A percentile compares a stretch with the other conserved stretches of the same genome.
Evolutionary conservation across 805 yeast species (phyloP).

Genomic region (Saturnispora quitensis): DNA sequence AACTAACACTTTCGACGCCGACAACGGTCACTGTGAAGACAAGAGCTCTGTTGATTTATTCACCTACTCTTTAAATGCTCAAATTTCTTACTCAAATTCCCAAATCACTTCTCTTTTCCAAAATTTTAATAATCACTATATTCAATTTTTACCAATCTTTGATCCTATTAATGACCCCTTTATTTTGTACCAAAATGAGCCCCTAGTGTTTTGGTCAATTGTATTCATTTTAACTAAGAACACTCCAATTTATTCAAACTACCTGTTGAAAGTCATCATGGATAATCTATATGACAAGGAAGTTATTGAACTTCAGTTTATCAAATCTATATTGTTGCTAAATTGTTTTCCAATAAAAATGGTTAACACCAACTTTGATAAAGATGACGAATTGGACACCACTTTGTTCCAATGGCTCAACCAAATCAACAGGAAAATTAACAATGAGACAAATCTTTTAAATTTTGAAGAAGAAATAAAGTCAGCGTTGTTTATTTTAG

Average conservation of each 20-base stretch:
- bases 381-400: constrained; percentile 16
- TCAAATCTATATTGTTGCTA: constrained; percentile 21
- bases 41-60: constrained; percentile 4
- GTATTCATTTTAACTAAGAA: constrained; percentile 17
- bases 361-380: constrained; percentile 2
- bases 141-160: constrained; percentile 22
- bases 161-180: constrained; percentile 18
- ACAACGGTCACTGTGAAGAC: neutral
- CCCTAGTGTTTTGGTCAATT: constrained; percentile 28
- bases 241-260: constrained; percentile 11
- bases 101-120: constrained; percentile 13
- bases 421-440: constrained; percentile 14
- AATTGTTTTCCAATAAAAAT: constrained; percentile 21
- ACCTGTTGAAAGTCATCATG: constrained; percentile 14
- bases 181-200: constrained; percentile 13
- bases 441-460: constrained; percentile 8
- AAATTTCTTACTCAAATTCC: neutral
- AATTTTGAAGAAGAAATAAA: constrained; percentile 16
- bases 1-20: neutral
- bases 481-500: constrained; percentile 21
- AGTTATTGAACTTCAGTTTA: neutral
- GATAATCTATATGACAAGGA: neutral
- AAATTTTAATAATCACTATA: constrained; percentile 17
- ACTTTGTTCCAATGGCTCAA: constrained; percentile 19
- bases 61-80: neutral